Evolutionary conservation across 2,329 filamentous ascomycete genomes (phyloP), one percentile per base, ranked within the genome.

Genomic region (Alternaria burnsii): DNA sequence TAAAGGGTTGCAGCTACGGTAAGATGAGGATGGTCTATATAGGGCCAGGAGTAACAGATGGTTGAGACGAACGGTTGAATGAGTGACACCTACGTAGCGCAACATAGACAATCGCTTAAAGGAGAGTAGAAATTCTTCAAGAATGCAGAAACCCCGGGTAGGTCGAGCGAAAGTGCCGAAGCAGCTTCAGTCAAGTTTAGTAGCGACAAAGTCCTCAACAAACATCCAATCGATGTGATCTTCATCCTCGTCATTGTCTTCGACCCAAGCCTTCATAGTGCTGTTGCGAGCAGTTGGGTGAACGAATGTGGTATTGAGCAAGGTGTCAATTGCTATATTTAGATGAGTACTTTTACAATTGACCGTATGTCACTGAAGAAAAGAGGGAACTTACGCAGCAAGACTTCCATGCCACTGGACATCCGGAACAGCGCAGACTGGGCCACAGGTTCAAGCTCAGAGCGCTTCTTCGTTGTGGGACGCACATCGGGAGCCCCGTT

Each of bases 391-490:
- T 48, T 24, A 48, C 46, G 46, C 18, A 48, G 18, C 30, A 48
- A 4, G 1, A 48, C 46, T 36, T 48, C 46, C 46, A 48, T 48
- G 8, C 46, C 46, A 16, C 46, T 48, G 34, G 46, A 20, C 46
- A 48, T 48, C 9, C 46, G 46, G 30, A 48, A n/a, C 14, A 48
- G 46, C 18, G 46, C 46, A 5, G 30, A 32, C 46, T 48, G 46
- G 20, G 46, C 30, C 5, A 36, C 22, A 11, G 12, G 8, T 22
- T 48, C 46, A 14, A 48, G 46, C 46, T 36, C 46, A 24, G 46
- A 48, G 30, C 46, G 46, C 30, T 48, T 48, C 12, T 24, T 48
- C 4, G 46, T 48, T 6, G 30, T 30, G 14, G 46, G 46, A 4
- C 46, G 46, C 18, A 48, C 30, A 11, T 48, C 30, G 5, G 46